A percentile compares a stretch with the other conserved stretches of the same genome.
phyloP scores from a whole-genome alignment of 345 rosid species.

The Citrus sinensis region DVS_A1.0 CM039169.1:4581501-4582000 shows the following conservation, averaged over 20 bases:
- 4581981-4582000: no score
- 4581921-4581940: not conserved
- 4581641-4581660: not conserved
- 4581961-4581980: no score
- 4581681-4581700: not conserved
- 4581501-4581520: conserved; percentile 22
- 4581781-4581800: no score
- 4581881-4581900: not conserved
- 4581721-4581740: not conserved
- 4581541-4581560: not conserved
- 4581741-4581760: not conserved
- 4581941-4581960: no score
- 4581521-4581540: not conserved
- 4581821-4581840: no score
- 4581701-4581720: not conserved
- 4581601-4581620: not conserved
- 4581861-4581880: not conserved
- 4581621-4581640: not conserved
- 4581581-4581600: not conserved
- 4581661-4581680: not conserved
- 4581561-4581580: not conserved
- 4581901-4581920: not conserved
- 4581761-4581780: not conserved
- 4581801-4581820: not conserved
- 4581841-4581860: not conserved